Conservation (phyloP, 306 rosid species). For the Vicia villosa region DNA sequence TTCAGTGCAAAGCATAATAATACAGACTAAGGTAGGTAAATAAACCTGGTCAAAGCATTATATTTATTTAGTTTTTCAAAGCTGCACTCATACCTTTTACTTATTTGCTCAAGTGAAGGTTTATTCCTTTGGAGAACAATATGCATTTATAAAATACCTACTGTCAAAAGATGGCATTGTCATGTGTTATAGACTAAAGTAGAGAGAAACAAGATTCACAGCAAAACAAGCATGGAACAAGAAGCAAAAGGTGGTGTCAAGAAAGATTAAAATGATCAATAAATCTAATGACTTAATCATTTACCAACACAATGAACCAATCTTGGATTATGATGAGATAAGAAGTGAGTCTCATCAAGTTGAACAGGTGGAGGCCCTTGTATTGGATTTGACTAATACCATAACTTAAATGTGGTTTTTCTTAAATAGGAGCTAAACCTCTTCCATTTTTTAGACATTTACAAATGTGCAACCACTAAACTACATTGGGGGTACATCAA, state of each 20-base stretch:
- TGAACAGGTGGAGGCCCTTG: not conserved
- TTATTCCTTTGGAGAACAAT: too few relatives aligned
- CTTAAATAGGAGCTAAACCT: not conserved
- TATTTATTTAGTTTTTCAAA: too few relatives aligned
- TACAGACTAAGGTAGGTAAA: too few relatives aligned
- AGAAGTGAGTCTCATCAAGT: not conserved
- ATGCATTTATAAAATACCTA: too few relatives aligned
- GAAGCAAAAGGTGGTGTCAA: not conserved
- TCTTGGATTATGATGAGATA: too few relatives aligned
- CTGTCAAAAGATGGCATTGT: too few relatives aligned
- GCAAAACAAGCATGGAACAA: not conserved
- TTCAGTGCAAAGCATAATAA: too few relatives aligned
- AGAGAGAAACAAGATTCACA: not conserved
- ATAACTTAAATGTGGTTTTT: not conserved
- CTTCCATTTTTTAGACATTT: not conserved
- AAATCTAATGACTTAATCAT: constrained; percentile 20
- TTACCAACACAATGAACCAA: too few relatives aligned
- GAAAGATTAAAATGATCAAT: not conserved
- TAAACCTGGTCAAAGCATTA: too few relatives aligned
- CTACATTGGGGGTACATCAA: not conserved
- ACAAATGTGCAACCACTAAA: not conserved
- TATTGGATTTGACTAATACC: constrained; percentile 16
- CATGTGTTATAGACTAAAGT: too few relatives aligned
- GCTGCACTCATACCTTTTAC: too few relatives aligned
- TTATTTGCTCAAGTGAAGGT: too few relatives aligned